Percentiles rank a stretch among this genome's conserved stretches.
These are phyloP conservation scores for Apiotrichum mycotoxinovorans DNA, from an alignment of 1,284 basidiomycete genomes.

Conservation along the genomic window DNA sequence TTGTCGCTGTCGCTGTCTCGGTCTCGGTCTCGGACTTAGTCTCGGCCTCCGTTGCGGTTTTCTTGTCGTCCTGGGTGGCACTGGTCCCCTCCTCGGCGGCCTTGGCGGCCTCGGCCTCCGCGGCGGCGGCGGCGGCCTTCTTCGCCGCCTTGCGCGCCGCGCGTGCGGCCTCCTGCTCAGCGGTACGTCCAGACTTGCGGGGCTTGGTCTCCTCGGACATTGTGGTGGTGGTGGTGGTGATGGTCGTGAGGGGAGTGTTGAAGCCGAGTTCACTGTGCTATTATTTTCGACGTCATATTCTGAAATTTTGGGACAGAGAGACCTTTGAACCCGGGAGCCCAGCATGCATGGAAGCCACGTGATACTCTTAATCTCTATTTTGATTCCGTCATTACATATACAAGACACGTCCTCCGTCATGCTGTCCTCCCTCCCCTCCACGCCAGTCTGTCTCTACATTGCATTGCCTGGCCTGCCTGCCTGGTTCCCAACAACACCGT, in stretches of 20 bases:
- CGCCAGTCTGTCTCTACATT: too few species aligned
- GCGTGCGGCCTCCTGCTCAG: conserved; percentile 42
- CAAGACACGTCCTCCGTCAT: too few species aligned
- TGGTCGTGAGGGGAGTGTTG: too few species aligned
- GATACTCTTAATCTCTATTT: too few species aligned
- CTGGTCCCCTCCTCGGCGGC: conserved; percentile 4
- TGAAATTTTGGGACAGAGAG: conserved; percentile 4
- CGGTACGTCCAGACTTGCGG: conserved; percentile 36
- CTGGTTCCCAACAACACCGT: too few species aligned
- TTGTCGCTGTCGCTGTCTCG: not conserved
- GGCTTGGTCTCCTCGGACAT: conserved; percentile 51
- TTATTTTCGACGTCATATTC: not conserved
- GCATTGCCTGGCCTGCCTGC: too few species aligned
- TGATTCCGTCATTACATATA: not conserved
- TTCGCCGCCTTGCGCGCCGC: conserved; percentile 41
- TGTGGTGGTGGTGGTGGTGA: not conserved
- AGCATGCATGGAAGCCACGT: not conserved
- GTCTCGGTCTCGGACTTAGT: conserved; percentile 6
- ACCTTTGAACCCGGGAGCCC: not conserved
- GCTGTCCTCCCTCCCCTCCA: too few species aligned
- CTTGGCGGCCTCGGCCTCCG: conserved; percentile 1
- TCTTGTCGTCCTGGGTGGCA: not conserved
- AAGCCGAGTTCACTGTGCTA: too few species aligned
- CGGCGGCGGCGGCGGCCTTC: conserved; percentile 17
- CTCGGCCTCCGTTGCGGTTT: not conserved